Base-by-base conservation (phyloP, 257 asterid species). In the Anisodus acutangulus region DNA sequence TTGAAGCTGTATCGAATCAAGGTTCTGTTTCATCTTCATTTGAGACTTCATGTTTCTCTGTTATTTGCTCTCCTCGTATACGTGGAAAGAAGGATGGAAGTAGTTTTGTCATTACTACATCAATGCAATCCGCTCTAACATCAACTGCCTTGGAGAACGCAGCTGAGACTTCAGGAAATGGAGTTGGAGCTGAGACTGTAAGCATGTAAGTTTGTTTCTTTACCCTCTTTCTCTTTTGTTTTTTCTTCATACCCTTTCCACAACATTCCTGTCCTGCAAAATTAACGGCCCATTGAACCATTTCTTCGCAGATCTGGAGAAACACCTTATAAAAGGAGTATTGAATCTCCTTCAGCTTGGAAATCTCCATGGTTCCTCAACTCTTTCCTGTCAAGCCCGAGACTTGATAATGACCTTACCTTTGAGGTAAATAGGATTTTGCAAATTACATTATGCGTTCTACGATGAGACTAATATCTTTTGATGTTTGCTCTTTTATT, bases 341-440 rank as follows among this genome's bases (percentile, higher is more conserved):
- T 94, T 45, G 99, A 95, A 84, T 95, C 98, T 87, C 98, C 99
- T 87, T 95, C 95, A 47, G 93, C 98, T 31, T 97, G 98, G 99
- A 95, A 90, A 85, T 97, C 99, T 67, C 99, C 99, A 55, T 95
- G 99, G 99, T 91, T 95, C 88, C 71, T 92, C 85, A 95, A 90
- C 89, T 83, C 83, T 84, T 93, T 93, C 83, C 90, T 86, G 63
- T 95, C 95, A 35, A 95, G 98, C 49, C 97, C 97, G 67, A 88
- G 92, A 85, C 89, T 92, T 26, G 98, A 93, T 84, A 92, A 95
- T 78, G 99, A 95, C 81, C 91, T 93, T 85, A 91, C 92, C 85
- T 87, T 97, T 53, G 99, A 97, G 95, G 99, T 97, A 83, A 39
- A 53, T 16, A 19, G 45, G 35, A 26, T 51, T 72, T 43, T 9